These are phyloP conservation scores for Pyrrhoderma noxium DNA, from an alignment of 1,284 basidiomycete genomes.

Conservation along the genomic window DNA sequence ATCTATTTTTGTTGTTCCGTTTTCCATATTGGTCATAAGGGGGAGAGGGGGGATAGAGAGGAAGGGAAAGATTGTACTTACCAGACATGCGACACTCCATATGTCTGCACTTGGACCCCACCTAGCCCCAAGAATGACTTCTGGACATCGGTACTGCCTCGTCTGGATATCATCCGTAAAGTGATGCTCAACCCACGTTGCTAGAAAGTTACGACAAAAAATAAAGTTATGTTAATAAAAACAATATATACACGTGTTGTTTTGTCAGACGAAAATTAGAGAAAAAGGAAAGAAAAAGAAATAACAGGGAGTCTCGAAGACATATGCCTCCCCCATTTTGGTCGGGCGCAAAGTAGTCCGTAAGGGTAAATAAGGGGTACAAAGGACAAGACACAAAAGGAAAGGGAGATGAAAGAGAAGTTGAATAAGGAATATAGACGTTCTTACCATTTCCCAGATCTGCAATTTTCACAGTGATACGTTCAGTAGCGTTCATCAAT, in stretches of 20 bases:
- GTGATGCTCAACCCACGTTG: slow-evolving; percentile 85
- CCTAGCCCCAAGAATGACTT: slow-evolving; percentile 90
- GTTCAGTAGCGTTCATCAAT: slow-evolving; percentile 41
- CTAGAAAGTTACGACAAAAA: slow-evolving; percentile 34
- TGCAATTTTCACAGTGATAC: slow-evolving; percentile 98
- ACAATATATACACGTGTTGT: slow-evolving; percentile 11
- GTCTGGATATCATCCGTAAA: slow-evolving; percentile 98
- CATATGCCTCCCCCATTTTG: too few relatives aligned
- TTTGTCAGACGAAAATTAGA: too few relatives aligned
- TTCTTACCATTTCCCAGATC: slow-evolving; percentile 85
- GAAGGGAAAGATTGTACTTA: slow-evolving; percentile 27
- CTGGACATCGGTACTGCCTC: slow-evolving; percentile 93
- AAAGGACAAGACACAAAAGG: too few relatives aligned
- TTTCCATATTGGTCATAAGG: background rate
- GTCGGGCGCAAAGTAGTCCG: too few relatives aligned
- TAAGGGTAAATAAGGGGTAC: too few relatives aligned
- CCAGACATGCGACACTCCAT: slow-evolving; percentile 94
- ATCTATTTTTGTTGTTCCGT: background rate
- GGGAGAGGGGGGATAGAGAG: slow-evolving; percentile 26
- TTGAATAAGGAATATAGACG: slow-evolving; percentile 1
- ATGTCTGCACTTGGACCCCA: slow-evolving; percentile 95
- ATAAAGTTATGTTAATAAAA: slow-evolving; percentile 20
- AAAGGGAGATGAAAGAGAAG: too few relatives aligned
- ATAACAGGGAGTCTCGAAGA: too few relatives aligned
- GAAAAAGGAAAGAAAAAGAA: too few relatives aligned